Conservation (phyloP, 495 filamentous ascomycete genomes). For the Parathielavia hyrcaniae region DNA sequence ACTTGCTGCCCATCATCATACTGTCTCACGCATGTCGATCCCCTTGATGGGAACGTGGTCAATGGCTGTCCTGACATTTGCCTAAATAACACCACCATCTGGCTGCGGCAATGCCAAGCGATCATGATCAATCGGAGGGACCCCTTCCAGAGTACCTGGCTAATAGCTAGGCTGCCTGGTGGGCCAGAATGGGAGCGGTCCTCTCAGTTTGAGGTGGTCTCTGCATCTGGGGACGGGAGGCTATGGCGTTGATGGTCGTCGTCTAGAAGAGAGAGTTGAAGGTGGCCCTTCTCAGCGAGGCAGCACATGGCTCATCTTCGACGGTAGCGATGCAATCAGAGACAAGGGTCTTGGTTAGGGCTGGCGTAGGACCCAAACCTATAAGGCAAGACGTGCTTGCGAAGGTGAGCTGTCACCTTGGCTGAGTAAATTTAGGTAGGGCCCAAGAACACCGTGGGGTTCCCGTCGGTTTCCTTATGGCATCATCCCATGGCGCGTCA, state of each 20-base stretch:
- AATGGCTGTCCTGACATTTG: slow-evolving; percentile 8
- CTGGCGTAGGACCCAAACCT: too few relatives aligned
- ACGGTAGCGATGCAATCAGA: slow-evolving; percentile 26
- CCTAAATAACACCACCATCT: slow-evolving; percentile 5
- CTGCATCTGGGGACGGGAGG: too few relatives aligned
- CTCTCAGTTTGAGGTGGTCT: too few relatives aligned
- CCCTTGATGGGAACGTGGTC: neutral
- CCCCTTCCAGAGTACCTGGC: neutral
- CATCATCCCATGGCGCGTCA: slow-evolving; percentile 44
- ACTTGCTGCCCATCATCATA: neutral
- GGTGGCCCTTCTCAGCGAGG: too few relatives aligned
- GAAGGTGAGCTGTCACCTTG: too few relatives aligned
- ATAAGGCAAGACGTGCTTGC: too few relatives aligned
- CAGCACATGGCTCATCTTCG: neutral
- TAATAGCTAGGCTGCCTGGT: too few relatives aligned
- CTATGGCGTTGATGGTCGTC: neutral
- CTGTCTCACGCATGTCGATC: slow-evolving; percentile 6
- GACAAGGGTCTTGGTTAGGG: too few relatives aligned
- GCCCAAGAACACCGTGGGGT: slow-evolving; percentile 32
- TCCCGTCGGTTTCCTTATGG: slow-evolving; percentile 28
- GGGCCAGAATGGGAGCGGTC: too few relatives aligned
- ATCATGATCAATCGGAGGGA: neutral
- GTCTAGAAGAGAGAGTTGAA: too few relatives aligned
- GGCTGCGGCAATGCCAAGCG: neutral
- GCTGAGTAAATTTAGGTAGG: slow-evolving; percentile 21